These are phyloP conservation scores for Claviceps spartinae DNA, from an alignment of 2,329 filamentous ascomycete genomes.

Conservation along the genomic window DNA sequence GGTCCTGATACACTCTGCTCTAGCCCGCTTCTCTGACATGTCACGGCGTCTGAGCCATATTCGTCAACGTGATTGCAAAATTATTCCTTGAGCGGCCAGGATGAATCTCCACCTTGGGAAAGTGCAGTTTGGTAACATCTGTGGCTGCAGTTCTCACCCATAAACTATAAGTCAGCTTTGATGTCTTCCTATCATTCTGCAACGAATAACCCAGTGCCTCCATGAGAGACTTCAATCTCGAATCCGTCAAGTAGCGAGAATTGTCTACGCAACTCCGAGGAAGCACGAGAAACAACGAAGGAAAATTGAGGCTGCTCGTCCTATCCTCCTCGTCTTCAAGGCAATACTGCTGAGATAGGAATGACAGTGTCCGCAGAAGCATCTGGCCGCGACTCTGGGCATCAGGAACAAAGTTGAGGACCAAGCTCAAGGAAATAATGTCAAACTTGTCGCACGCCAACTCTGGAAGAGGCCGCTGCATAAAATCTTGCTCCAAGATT, in stretches of 20 bases:
- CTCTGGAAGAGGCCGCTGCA: slow-evolving; percentile 65
- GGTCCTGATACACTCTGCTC: not conserved
- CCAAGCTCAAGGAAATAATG: slow-evolving; percentile 79
- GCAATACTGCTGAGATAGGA: slow-evolving; percentile 34
- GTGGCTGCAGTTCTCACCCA: slow-evolving; percentile 43
- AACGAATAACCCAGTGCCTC: slow-evolving; percentile 56
- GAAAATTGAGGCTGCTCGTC: slow-evolving; percentile 30
- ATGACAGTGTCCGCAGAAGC: slow-evolving; percentile 61
- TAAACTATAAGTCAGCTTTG: slow-evolving; percentile 81
- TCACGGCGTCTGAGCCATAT: slow-evolving; percentile 4
- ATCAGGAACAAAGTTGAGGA: slow-evolving; percentile 87
- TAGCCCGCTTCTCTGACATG: not conserved
- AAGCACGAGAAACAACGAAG: slow-evolving; percentile 75
- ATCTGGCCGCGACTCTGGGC: slow-evolving; percentile 65
- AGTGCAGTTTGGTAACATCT: slow-evolving; percentile 9
- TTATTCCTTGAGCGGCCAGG: slow-evolving; percentile 74
- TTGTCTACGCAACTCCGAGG: slow-evolving; percentile 81
- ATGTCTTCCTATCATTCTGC: slow-evolving; percentile 55
- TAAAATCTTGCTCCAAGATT: slow-evolving; percentile 86
- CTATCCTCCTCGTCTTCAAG: slow-evolving; percentile 5
- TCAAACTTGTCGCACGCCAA: slow-evolving; percentile 58
- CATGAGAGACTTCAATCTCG: slow-evolving; percentile 61
- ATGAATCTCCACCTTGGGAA: slow-evolving; percentile 59
- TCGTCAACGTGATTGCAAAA: slow-evolving; percentile 61
- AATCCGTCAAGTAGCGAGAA: slow-evolving; percentile 74